phyloP scores from a whole-genome alignment of 2,329 filamentous ascomycete species.

The Ascochyta fabae region DNA sequence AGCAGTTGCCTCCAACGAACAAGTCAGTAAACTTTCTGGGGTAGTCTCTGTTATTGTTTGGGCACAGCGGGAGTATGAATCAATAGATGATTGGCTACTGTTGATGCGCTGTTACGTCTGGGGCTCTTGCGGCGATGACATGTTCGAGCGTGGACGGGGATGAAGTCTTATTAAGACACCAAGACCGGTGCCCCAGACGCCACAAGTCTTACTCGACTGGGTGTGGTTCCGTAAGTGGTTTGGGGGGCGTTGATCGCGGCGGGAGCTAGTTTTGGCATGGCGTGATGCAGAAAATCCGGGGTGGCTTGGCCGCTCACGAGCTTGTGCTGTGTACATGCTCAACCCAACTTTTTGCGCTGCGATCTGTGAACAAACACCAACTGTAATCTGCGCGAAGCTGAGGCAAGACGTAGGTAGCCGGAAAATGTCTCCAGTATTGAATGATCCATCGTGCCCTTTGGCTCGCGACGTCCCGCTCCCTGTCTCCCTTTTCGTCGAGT shows the following conservation, averaged over 20 bases:
- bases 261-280: conserved; percentile 28
- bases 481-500: conserved; percentile 31
- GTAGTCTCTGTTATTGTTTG: conserved; percentile 26
- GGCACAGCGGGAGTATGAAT: conserved; percentile 18
- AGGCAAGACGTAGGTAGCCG: background rate
- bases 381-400: background rate
- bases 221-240: conserved; percentile 19
- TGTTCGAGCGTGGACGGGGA: conserved; percentile 19
- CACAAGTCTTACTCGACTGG: conserved; percentile 29
- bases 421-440: background rate
- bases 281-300: conserved; percentile 31
- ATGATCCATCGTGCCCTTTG: conserved; percentile 3
- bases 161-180: conserved; percentile 28
- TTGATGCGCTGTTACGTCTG: conserved; percentile 26
- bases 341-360: conserved; percentile 4
- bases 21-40: conserved; percentile 12
- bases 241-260: conserved; percentile 27
- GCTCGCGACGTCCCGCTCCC: conserved; percentile 23
- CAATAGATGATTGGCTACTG: conserved; percentile 24
- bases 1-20: conserved; percentile 27
- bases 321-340: conserved; percentile 1
- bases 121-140: conserved; percentile 18
- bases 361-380: background rate
- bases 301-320: conserved; percentile 19
- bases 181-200: conserved; percentile 29